A percentile compares a stretch with the other conserved stretches of the same genome.
phyloP scores from a whole-genome alignment of 2,329 filamentous ascomycete species.

The Penicillium sp. region DNA sequence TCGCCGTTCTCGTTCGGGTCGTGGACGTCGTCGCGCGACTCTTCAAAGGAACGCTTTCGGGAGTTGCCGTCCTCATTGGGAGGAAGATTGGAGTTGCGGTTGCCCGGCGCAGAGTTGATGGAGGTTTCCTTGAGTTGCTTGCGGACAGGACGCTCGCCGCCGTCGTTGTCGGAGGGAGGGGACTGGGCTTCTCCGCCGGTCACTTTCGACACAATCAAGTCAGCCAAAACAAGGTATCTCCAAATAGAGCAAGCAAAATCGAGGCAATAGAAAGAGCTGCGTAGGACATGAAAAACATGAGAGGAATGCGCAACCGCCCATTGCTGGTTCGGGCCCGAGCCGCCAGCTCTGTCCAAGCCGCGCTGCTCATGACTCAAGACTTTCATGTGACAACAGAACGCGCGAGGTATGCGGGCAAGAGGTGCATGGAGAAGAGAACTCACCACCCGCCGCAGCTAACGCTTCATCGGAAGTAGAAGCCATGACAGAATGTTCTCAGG shows the following conservation, averaged over 20 bases:
- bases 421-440: not conserved
- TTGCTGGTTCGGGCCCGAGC: conserved; percentile 1
- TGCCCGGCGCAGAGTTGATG: conserved; percentile 42
- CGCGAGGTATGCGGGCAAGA: not conserved
- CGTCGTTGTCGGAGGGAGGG: conserved; percentile 35
- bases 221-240: not conserved
- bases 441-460: conserved; percentile 3
- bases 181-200: conserved; percentile 23
- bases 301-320: not conserved
- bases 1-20: conserved; percentile 27
- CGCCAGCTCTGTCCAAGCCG: conserved; percentile 4
- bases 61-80: conserved; percentile 20
- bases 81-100: no score
- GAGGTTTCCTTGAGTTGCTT: conserved; percentile 58
- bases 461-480: not conserved
- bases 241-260: not conserved
- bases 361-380: conserved; percentile 1
- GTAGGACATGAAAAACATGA: not conserved
- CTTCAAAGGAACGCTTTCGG: conserved; percentile 36
- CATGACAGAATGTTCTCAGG: conserved; percentile 12
- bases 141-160: conserved; percentile 53
- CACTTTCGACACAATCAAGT: conserved; percentile 12
- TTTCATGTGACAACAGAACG: conserved; percentile 3
- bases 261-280: not conserved
- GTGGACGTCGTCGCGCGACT: conserved; percentile 25